These are phyloP conservation scores for Xylaria castorea DNA, from an alignment of 495 filamentous ascomycete genomes.

Conservation along the genomic window DNA sequence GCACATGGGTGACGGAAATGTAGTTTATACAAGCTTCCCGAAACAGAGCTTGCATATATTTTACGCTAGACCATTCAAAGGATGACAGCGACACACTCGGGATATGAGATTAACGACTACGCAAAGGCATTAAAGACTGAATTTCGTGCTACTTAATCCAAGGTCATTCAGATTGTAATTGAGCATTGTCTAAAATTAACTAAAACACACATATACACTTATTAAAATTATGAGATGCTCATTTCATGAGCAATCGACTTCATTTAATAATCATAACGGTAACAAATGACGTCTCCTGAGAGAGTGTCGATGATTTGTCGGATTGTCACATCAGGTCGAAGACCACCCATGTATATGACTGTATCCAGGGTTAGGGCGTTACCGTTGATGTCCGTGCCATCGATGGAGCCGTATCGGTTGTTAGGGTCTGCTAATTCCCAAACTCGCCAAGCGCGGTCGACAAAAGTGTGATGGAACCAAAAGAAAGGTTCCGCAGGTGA, in stretches of 20 bases:
- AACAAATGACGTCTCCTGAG: conserved; percentile 38
- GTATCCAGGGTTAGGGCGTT: conserved; percentile 36
- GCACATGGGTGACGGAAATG: too few relatives aligned
- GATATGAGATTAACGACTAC: neutral
- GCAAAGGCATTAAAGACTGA: neutral
- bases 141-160: neutral
- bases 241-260: neutral
- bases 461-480: conserved; percentile 44
- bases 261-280: conserved; percentile 42
- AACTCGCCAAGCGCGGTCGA: conserved; percentile 55
- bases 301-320: conserved; percentile 43
- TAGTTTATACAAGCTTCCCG: neutral
- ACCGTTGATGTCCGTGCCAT: conserved; percentile 31
- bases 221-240: neutral
- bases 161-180: neutral
- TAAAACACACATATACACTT: conserved; percentile 3
- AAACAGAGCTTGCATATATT: neutral
- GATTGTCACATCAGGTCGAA: conserved; percentile 36
- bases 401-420: conserved; percentile 38
- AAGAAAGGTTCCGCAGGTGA: conserved; percentile 44
- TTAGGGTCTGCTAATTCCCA: conserved; percentile 55
- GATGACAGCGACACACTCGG: neutral
- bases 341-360: conserved; percentile 36
- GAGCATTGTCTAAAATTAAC: conserved; percentile 1
- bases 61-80: neutral